Evolutionary conservation across 2,329 filamentous ascomycete species (phyloP), one percentile per base, ranked within the genome.

Genomic region (Periglandula ipomoeae): DNA sequence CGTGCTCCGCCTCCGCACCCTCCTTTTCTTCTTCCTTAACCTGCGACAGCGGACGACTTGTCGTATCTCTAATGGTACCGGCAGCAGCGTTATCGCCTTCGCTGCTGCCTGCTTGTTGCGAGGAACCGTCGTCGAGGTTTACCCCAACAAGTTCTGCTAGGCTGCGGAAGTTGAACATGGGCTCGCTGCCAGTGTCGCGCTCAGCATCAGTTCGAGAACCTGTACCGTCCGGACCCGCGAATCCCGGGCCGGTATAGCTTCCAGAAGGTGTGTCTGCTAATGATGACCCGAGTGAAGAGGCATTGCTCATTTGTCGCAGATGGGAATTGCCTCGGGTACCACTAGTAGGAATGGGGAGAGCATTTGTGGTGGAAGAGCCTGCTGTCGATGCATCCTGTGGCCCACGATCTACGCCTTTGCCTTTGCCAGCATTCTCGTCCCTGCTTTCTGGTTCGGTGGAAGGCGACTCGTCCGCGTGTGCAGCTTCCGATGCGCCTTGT

Each of bases 81-180:
- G 53, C 51, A 10, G 57, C 53, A 13, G 62, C 58, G 10, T 32
- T 10, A 2, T 55, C 62, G 0, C 57, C 55, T 35, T 39, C 46
- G 35, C 66, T 59, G 40, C 62, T 48, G 45, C 59, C 58, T 50
- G 63, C 54, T 47, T 53, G 40, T 48, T 60, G 60, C 1, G 66
- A 64, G 0, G 71, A 52, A 7, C 55, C 72, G 35, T 73, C 64
- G 39, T 80, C 76, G 30, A 81, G 68, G 42, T 78, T 73, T 7
- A 80, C 81, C 0, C 84, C 87, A 26, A 96, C 87, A 63, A 94
- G 87, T 53, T 88, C 87, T 2, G 88, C 87, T 20, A 97, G 70
- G 56, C 89, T 95, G 49, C 82, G 77, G 62, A 96, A 96, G 64
- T 95, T 96, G 67, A 95, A 93, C 78, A 95, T 81, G 3, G 89